phyloP scores from a whole-genome alignment of 2,329 filamentous ascomycete genomes.

The Madurella mycetomatis region DNA sequence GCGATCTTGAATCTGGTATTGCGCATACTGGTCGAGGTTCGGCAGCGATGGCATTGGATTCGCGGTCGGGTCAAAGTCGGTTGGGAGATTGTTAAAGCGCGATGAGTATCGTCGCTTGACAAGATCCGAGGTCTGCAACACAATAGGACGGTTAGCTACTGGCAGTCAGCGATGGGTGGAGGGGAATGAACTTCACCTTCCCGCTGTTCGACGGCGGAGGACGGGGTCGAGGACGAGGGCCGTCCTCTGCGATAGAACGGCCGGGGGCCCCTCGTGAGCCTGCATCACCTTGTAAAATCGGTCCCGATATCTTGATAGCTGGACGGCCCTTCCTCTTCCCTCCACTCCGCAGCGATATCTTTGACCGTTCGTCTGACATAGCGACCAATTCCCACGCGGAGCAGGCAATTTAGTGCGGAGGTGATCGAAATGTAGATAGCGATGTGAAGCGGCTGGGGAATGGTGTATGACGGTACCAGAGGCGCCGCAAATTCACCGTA shows the following conservation, averaged over 20 bases:
- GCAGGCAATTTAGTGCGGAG: background rate
- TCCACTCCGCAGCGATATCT: conserved; percentile 59
- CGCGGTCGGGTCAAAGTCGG: conserved; percentile 64
- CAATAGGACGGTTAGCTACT: conserved; percentile 13
- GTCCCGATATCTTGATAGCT: conserved; percentile 60
- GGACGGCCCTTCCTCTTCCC: conserved; percentile 58
- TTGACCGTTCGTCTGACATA: conserved; percentile 60
- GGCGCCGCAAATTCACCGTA: background rate
- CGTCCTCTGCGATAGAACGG: conserved; percentile 26
- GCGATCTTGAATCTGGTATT: conserved; percentile 37
- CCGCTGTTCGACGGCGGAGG: conserved; percentile 50
- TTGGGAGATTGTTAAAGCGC: conserved; percentile 74
- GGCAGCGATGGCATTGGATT: conserved; percentile 69
- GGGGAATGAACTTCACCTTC: conserved; percentile 42
- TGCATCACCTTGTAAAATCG: conserved; percentile 50
- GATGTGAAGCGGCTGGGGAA: background rate
- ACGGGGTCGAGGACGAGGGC: conserved; percentile 38
- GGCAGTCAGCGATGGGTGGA: background rate
- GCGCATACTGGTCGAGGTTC: conserved; percentile 54
- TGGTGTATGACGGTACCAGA: background rate
- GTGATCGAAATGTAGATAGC: background rate
- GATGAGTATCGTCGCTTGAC: conserved; percentile 95
- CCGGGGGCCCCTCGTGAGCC: conserved; percentile 30
- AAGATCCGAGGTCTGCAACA: conserved; percentile 64
- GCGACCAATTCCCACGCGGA: conserved; percentile 13